A percentile compares a stretch with the other conserved stretches of the same genome.
Conservation (phyloP, 805 yeast genomes). For the Komagataella pastoris region DNA sequence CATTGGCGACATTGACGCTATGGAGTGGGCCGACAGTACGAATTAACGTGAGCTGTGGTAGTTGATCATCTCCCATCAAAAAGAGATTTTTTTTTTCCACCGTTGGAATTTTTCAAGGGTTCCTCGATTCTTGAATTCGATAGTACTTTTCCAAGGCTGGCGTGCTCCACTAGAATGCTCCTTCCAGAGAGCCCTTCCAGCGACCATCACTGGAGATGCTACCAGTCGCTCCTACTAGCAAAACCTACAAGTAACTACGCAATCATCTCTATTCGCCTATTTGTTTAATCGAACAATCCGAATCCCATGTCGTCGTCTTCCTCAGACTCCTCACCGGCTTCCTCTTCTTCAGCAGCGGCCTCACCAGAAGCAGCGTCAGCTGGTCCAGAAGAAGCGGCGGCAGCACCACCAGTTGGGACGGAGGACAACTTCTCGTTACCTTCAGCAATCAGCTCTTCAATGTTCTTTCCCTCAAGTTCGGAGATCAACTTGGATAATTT, state of each 20-base stretch:
- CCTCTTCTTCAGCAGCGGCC: constrained; percentile 46
- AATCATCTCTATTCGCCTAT: neutral
- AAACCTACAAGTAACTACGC: constrained; percentile 1
- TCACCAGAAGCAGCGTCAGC: constrained; percentile 42
- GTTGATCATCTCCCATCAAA: neutral
- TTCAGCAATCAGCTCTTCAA: constrained; percentile 63
- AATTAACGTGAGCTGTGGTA: neutral
- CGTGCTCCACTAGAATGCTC: neutral
- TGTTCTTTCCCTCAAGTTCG: constrained; percentile 67
- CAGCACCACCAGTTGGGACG: constrained; percentile 77
- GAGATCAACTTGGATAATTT: constrained; percentile 57
- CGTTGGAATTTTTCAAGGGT: neutral
- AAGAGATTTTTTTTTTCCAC: neutral
- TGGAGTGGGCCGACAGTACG: neutral
- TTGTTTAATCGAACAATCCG: constrained; percentile 90
- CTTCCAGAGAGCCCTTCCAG: neutral
- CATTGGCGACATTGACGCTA: neutral
- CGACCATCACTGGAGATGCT: constrained; percentile 2
- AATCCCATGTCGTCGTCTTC: constrained; percentile 63
- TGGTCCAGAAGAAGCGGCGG: constrained; percentile 45
- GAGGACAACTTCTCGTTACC: constrained; percentile 74
- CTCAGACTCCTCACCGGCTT: constrained; percentile 33
- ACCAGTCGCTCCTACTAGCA: neutral
- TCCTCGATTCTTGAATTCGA: neutral
- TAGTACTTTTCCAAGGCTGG: no score